Conservation (phyloP, 768 basidiomycete species). For the Porphyrellus cyaneotinctus region DNA sequence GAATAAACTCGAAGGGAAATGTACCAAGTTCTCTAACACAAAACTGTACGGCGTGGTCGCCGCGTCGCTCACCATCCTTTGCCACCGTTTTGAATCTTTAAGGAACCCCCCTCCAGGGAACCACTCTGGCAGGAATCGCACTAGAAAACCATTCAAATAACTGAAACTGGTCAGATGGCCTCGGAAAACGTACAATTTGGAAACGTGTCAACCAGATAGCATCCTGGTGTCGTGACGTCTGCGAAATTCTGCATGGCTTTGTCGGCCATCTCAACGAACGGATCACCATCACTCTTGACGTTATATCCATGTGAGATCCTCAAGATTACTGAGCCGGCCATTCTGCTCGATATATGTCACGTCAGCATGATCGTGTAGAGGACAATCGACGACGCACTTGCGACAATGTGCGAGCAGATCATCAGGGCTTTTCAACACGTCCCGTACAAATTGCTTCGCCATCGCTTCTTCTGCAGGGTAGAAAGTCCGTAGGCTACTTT, state of each 20-base stretch:
- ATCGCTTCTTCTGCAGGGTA: constrained; percentile 1
- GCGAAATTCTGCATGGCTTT: constrained; percentile 14
- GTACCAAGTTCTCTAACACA: constrained; percentile 4
- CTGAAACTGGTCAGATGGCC: no score
- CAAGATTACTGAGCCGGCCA: constrained; percentile 32
- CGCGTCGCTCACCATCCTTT: background rate
- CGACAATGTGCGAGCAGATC: background rate
- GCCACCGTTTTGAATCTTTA: background rate
- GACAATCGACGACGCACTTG: background rate
- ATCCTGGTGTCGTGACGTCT: background rate
- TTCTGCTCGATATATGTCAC: constrained; percentile 15
- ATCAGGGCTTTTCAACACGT: background rate
- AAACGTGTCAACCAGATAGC: constrained; percentile 6
- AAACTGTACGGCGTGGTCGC: background rate
- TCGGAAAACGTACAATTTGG: constrained; percentile 2
- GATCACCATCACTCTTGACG: constrained; percentile 29
- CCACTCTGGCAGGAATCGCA: constrained; percentile 10
- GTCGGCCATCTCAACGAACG: constrained; percentile 28
- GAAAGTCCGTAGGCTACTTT: constrained; percentile 1
- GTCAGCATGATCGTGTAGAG: background rate
- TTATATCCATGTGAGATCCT: constrained; percentile 34
- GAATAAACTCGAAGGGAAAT: background rate
- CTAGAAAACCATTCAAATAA: background rate
- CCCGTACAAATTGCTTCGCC: background rate
- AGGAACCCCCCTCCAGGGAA: background rate